Evolutionary conservation across 352 stramenopile species (phyloP).

Genomic region (Globisporangium splendens): DNA sequence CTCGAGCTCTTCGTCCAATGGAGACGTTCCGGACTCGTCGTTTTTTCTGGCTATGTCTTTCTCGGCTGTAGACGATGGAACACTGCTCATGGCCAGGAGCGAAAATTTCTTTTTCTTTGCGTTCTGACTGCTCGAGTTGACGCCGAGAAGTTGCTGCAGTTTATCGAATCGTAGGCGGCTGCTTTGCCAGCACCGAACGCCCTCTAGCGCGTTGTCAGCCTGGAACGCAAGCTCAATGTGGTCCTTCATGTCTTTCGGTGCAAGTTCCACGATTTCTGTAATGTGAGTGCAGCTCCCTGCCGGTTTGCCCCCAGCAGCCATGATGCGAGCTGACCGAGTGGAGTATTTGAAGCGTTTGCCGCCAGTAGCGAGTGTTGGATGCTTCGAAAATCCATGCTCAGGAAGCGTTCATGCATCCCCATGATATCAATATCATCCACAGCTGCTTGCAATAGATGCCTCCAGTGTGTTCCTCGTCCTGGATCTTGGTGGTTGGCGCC

Average conservation of each 20-base stretch:
- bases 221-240: slow-evolving; percentile 30
- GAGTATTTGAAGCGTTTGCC: background rate
- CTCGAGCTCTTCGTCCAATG: slow-evolving; percentile 8
- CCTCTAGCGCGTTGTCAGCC: slow-evolving; percentile 24
- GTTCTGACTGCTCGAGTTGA: background rate
- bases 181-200: slow-evolving; percentile 22
- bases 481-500: background rate
- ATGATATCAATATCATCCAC: slow-evolving; percentile 35
- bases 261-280: slow-evolving; percentile 24
- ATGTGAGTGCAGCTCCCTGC: slow-evolving; percentile 1
- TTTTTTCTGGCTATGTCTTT: background rate
- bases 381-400: slow-evolving; percentile 29
- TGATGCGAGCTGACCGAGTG: slow-evolving; percentile 4
- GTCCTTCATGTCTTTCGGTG: slow-evolving; percentile 25
- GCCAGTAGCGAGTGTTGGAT: slow-evolving; percentile 25
- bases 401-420: slow-evolving; percentile 22
- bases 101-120: background rate
- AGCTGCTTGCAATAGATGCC: slow-evolving; percentile 19
- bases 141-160: slow-evolving; percentile 12
- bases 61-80: background rate
- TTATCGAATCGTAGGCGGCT: slow-evolving; percentile 3
- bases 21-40: background rate
- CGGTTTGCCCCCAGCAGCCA: slow-evolving; percentile 7
- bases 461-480: slow-evolving; percentile 15
- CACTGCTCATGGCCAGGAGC: background rate